Evolutionary conservation across 1,284 basidiomycete species (phyloP).

Genomic region (Boletus semigastroideus): DNA sequence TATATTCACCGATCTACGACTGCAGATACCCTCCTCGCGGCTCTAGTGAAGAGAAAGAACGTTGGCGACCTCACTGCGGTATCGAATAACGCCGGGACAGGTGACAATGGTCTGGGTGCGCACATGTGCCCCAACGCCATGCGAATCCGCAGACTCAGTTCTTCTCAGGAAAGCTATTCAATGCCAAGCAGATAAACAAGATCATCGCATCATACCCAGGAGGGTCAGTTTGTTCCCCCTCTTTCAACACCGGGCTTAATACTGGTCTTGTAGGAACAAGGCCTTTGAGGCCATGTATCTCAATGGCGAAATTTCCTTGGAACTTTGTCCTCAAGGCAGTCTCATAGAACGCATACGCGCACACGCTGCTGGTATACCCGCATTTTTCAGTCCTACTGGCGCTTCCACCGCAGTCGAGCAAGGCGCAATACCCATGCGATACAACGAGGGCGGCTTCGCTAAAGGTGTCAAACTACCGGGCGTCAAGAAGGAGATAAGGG

Average conservation of each 20-base stretch:
- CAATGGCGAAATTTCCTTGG: slow-evolving; percentile 77
- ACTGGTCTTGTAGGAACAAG: slow-evolving; percentile 58
- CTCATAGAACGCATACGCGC: slow-evolving; percentile 90
- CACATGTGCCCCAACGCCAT: slow-evolving; percentile 5
- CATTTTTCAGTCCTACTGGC: slow-evolving; percentile 95
- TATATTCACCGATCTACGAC: neutral
- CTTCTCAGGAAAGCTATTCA: slow-evolving; percentile 69
- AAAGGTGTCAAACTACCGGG: slow-evolving; percentile 70
- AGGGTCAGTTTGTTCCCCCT: slow-evolving; percentile 46
- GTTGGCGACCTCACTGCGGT: slow-evolving; percentile 78
- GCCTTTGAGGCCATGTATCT: slow-evolving; percentile 78
- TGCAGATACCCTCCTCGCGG: slow-evolving; percentile 82
- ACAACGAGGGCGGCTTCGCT: slow-evolving; percentile 65
- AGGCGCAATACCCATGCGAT: slow-evolving; percentile 74
- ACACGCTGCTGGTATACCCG: slow-evolving; percentile 93
- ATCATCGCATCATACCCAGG: slow-evolving; percentile 90
- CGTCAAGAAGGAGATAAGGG: slow-evolving; percentile 75
- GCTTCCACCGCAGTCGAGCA: slow-evolving; percentile 85
- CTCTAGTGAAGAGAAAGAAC: slow-evolving; percentile 72
- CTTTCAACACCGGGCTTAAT: neutral
- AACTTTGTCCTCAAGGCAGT: slow-evolving; percentile 90
- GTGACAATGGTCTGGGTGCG: slow-evolving; percentile 77
- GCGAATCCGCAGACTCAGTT: slow-evolving; percentile 3
- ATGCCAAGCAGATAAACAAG: slow-evolving; percentile 77
- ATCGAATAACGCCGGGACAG: slow-evolving; percentile 88